phyloP scores from a whole-genome alignment of 1,284 basidiomycete genomes.

The Kwoniella shivajii region DNA sequence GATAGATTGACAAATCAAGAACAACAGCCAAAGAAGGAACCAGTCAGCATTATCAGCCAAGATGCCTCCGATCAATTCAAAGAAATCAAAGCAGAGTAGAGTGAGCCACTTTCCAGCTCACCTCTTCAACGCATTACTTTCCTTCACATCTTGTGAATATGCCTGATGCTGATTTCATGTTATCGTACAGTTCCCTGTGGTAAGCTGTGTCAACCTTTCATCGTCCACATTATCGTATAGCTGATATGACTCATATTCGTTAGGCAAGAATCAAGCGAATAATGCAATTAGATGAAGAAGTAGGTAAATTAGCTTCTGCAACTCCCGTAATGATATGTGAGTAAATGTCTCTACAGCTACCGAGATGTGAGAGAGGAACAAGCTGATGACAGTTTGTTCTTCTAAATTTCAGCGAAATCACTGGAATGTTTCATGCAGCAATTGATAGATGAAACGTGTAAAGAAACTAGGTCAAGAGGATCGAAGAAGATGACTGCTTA shows the following conservation, averaged over 20 bases:
- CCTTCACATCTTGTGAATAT: neutral
- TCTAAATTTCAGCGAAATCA: conserved; percentile 84
- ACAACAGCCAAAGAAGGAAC: neutral
- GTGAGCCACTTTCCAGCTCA: conserved; percentile 22
- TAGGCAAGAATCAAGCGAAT: conserved; percentile 98
- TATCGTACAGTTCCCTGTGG: conserved; percentile 43
- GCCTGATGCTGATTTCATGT: neutral
- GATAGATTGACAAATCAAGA: too few species aligned
- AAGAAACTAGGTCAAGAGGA: conserved; percentile 77
- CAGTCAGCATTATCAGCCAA: neutral
- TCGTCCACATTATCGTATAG: neutral
- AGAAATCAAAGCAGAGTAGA: conserved; percentile 42
- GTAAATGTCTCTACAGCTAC: conserved; percentile 54
- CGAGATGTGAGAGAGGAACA: neutral
- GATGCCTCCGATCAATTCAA: conserved; percentile 23
- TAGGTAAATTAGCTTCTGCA: conserved; percentile 96
- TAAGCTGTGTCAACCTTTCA: conserved; percentile 15
- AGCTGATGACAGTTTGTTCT: conserved; percentile 6
- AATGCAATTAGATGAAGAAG: conserved; percentile 99
- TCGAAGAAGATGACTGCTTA: conserved; percentile 91
- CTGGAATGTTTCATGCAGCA: conserved; percentile 90
- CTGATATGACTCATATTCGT: neutral
- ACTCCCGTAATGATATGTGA: conserved; percentile 96
- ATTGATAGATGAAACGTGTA: conserved; percentile 80
- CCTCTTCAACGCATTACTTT: neutral